Conservation (phyloP, 208 protist genomes). For the Blastocrithidia nonstop region DNA sequence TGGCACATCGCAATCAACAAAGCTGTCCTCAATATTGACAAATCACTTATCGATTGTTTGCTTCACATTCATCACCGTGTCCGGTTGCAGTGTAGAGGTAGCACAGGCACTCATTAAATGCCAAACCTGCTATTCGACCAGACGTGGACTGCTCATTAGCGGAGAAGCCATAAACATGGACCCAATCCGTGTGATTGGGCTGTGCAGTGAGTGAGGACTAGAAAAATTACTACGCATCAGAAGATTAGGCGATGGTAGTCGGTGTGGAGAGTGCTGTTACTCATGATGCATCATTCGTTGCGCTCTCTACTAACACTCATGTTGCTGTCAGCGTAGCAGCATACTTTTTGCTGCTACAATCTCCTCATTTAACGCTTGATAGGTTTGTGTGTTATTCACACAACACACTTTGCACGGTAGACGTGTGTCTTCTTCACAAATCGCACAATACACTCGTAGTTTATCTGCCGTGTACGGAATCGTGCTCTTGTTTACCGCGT, state of each 20-base stretch:
- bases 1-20: slow-evolving; percentile 29
- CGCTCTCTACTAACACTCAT: not conserved
- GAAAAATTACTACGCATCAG: too few species aligned
- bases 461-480: slow-evolving; percentile 39
- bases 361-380: slow-evolving; percentile 39
- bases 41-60: too few species aligned
- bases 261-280: too few species aligned
- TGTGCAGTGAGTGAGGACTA: too few species aligned
- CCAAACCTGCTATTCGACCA: slow-evolving; percentile 13
- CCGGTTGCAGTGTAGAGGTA: too few species aligned
- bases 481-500: slow-evolving; percentile 14
- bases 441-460: slow-evolving; percentile 56
- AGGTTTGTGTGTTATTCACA: slow-evolving; percentile 54
- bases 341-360: slow-evolving; percentile 49
- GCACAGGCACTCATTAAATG: too few species aligned
- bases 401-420: slow-evolving; percentile 24
- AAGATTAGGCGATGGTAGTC: too few species aligned
- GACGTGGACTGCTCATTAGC: slow-evolving; percentile 26
- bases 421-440: slow-evolving; percentile 46
- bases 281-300: not conserved
- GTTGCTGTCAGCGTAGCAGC: slow-evolving; percentile 17
- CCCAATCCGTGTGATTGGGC: too few species aligned
- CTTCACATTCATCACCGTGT: too few species aligned
- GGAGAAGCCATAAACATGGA: slow-evolving; percentile 22
- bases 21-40: slow-evolving; percentile 48